Conservation (phyloP, 108 stramenopile species). For the Nannochloropsis salina region DNA sequence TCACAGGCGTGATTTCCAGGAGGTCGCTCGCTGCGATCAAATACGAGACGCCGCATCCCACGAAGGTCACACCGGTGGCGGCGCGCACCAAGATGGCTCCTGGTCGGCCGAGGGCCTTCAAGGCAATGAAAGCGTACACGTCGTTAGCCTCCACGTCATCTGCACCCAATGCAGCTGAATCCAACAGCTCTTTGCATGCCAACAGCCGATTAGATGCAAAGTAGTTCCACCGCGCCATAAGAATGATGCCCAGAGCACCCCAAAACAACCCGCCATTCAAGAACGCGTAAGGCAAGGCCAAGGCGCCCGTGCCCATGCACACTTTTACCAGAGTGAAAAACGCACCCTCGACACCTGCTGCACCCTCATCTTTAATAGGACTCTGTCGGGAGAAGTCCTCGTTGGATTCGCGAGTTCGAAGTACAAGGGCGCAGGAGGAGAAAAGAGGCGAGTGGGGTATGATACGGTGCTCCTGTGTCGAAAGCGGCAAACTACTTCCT, state of each 20-base stretch:
- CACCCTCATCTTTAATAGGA: neutral
- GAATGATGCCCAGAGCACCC: slow-evolving; percentile 19
- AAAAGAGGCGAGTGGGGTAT: neutral
- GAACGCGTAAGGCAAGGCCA: slow-evolving; percentile 9
- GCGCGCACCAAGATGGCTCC: neutral
- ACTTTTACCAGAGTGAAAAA: slow-evolving; percentile 20
- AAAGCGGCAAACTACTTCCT: neutral
- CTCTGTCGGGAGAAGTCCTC: neutral
- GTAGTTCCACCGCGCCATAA: neutral
- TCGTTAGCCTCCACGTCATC: slow-evolving; percentile 11
- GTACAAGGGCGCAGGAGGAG: slow-evolving; percentile 13
- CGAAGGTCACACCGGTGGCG: neutral
- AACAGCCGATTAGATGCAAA: neutral
- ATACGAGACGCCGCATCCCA: neutral
- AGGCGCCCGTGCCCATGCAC: neutral
- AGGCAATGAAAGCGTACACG: neutral
- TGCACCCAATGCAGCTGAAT: neutral
- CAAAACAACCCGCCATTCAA: slow-evolving; percentile 11
- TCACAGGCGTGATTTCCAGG: neutral
- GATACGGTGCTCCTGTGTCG: neutral
- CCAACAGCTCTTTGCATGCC: neutral
- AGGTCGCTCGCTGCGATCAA: slow-evolving; percentile 14
- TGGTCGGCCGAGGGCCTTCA: neutral
- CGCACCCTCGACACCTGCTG: neutral
- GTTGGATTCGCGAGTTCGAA: neutral